A percentile compares a stretch with the other conserved stretches of the same genome.
Conservation (phyloP, 176 grass and related monocot genomes). For the Poa pratensis region DNA sequence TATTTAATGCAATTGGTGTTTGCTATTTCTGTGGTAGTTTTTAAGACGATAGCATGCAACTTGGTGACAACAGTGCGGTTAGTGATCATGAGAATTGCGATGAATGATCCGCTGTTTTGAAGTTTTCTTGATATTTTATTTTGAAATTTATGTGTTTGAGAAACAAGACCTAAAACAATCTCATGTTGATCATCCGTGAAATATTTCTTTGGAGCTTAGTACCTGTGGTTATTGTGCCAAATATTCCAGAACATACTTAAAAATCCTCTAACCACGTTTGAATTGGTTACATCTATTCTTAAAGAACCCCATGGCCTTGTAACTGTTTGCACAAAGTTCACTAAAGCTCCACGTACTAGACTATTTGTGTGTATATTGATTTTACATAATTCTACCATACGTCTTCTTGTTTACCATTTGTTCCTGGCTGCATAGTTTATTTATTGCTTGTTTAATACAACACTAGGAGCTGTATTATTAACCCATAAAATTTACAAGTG, state of each 20-base stretch:
- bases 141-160: background rate
- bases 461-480: no score
- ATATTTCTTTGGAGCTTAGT: background rate
- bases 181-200: background rate
- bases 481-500: no score
- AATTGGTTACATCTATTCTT: background rate
- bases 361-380: no score
- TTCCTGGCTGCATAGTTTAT: no score
- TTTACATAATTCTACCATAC: no score
- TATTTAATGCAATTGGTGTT: background rate
- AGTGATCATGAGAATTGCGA: background rate
- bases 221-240: background rate
- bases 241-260: background rate
- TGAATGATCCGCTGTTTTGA: background rate
- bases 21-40: background rate
- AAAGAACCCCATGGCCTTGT: background rate
- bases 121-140: background rate
- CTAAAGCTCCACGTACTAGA: background rate
- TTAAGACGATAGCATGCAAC: background rate
- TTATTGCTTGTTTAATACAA: no score
- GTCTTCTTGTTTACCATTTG: no score
- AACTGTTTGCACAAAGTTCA: background rate
- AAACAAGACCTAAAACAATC: conserved; percentile 10
- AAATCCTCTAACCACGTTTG: background rate
- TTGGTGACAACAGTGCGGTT: background rate